A percentile compares a stretch with the other conserved stretches of the same genome.
phyloP scores from a whole-genome alignment of 192 early-diverging fungal species.

The Diversispora eburnea region DNA sequence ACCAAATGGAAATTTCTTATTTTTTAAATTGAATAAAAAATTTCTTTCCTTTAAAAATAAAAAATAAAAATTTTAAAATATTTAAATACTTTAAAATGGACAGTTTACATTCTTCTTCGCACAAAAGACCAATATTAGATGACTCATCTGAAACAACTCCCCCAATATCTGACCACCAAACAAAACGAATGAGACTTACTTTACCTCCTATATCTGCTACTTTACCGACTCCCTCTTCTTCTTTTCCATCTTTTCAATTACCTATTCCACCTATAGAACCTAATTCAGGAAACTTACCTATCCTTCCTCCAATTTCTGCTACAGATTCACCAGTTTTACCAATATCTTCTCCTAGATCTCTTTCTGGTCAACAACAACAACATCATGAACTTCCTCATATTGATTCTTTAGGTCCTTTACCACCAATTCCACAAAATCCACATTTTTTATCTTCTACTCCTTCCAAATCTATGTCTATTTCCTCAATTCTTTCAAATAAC shows the following conservation, averaged over 20 bases:
- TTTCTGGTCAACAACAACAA: conserved; percentile 1
- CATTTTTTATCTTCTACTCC: background rate
- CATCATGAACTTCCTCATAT: conserved; percentile 19
- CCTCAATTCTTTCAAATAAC: conserved; percentile 11
- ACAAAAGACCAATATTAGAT: conserved; percentile 23
- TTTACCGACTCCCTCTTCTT: background rate
- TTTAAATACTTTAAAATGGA: conserved; percentile 6
- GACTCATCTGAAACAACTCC: background rate
- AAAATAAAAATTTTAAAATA: too few relatives aligned
- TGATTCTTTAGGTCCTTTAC: conserved; percentile 13
- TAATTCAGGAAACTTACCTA: background rate
- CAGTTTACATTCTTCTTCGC: background rate
- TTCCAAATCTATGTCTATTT: conserved; percentile 7
- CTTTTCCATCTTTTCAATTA: conserved; percentile 6
- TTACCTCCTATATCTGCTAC: conserved; percentile 8
- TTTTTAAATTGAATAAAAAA: too few relatives aligned
- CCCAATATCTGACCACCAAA: background rate
- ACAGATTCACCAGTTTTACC: conserved; percentile 8
- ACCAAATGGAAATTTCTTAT: too few relatives aligned
- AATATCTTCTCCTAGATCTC: background rate
- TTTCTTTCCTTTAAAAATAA: too few relatives aligned
- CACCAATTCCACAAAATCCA: background rate
- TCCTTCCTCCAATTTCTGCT: background rate
- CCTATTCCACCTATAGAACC: background rate
- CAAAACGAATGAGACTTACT: conserved; percentile 28